Evolutionary conservation across 2,329 filamentous ascomycete species (phyloP).

Genomic region (Hypoxylon sp.): DNA sequence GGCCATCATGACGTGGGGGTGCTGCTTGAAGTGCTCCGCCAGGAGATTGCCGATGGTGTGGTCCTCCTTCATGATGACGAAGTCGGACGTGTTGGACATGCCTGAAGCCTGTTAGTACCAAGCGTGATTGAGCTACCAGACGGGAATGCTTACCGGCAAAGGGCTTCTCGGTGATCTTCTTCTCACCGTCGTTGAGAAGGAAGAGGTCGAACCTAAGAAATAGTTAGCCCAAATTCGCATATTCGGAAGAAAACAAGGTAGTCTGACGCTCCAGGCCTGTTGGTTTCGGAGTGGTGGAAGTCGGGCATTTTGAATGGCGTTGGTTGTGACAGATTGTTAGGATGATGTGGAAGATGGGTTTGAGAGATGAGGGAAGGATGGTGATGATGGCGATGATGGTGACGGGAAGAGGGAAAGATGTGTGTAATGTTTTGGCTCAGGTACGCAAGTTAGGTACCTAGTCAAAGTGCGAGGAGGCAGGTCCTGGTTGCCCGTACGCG

Average conservation of each 20-base stretch:
- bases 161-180: slow-evolving; percentile 90
- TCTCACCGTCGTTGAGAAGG: slow-evolving; percentile 83
- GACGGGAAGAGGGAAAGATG: neutral
- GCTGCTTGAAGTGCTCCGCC: slow-evolving; percentile 85
- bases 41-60: slow-evolving; percentile 95
- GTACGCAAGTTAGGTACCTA: neutral
- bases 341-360: neutral
- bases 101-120: slow-evolving; percentile 64
- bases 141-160: slow-evolving; percentile 81
- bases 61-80: slow-evolving; percentile 96
- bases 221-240: slow-evolving; percentile 42
- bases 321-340: neutral
- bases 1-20: slow-evolving; percentile 87
- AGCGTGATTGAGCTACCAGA: slow-evolving; percentile 18
- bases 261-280: slow-evolving; percentile 18
- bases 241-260: slow-evolving; percentile 13
- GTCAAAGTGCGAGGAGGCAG: neutral
- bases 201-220: slow-evolving; percentile 88
- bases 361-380: neutral
- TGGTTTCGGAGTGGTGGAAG: neutral
- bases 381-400: neutral
- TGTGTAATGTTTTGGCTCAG: neutral
- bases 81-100: slow-evolving; percentile 94
- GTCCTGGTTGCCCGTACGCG: neutral
- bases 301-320: slow-evolving; percentile 3